These are phyloP conservation scores for Saturnispora besseyi DNA, from an alignment of 805 yeast species.

Conservation along the genomic window DNA sequence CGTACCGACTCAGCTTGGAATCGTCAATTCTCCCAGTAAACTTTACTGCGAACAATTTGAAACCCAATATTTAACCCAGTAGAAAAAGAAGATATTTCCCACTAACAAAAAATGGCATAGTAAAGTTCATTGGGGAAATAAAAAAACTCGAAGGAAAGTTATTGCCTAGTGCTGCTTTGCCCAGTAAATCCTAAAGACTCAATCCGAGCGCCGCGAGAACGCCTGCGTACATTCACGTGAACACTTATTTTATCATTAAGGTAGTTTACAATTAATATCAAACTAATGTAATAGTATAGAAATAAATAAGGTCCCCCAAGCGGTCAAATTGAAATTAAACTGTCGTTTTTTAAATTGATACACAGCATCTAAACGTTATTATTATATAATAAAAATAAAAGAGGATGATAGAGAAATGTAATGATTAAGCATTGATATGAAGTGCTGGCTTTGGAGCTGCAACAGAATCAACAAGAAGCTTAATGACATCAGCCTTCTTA, in stretches of 20 bases:
- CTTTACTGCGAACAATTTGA: not conserved
- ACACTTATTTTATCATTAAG: too few relatives aligned
- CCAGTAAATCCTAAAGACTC: not conserved
- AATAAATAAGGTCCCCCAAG: too few relatives aligned
- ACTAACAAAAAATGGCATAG: not conserved
- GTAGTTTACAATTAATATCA: too few relatives aligned
- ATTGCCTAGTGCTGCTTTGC: not conserved
- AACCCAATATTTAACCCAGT: not conserved
- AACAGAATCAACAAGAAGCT: conserved; percentile 72
- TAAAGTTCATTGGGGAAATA: not conserved
- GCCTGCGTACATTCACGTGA: too few relatives aligned
- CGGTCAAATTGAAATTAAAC: not conserved
- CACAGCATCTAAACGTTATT: not conserved
- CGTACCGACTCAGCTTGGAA: not conserved
- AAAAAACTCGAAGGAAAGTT: not conserved
- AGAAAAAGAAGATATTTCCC: not conserved
- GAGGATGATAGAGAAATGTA: not conserved
- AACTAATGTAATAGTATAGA: too few relatives aligned
- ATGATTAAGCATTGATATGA: conserved; percentile 47
- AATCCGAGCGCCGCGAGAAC: too few relatives aligned
- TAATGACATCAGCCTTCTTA: conserved; percentile 60
- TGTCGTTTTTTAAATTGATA: not conserved
- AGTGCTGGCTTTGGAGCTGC: conserved; percentile 71
- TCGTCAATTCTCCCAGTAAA: not conserved
- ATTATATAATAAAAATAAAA: not conserved